Evolutionary conservation across 768 basidiomycete species (phyloP), one percentile per base, ranked within the genome.

Genomic region (Pulveroboletus sp.): DNA sequence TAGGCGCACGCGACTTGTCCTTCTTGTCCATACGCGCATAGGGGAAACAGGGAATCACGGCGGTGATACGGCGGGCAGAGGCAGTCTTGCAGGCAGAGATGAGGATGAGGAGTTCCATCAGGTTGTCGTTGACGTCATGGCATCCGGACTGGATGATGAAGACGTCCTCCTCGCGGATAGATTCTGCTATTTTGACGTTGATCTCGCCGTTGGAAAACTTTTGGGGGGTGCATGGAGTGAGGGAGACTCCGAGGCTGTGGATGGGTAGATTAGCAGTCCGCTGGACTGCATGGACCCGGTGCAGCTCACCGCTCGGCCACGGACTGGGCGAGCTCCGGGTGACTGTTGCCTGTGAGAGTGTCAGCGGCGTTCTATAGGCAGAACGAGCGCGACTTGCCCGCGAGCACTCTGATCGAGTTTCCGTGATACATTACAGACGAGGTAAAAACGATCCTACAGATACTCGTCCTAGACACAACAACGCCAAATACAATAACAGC

Each of bases 71-170:
- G 38, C 92, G 80, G 8, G 96, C 95, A 0, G 94, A 94, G 8
- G 94, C 90, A 5, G 91, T 96, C 71, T 91, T 95, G 78, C 95
- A 97, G 1, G 95, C 94, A 48, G 95, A 97, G 61, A 96, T 93
- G 73, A 99, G 85, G 66, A 99, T 91, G 67, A 98, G 88, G 55
- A 99, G 90, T 68, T 99, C 96, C 93, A 99, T 95, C 56, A 98
- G 76, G 69, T 92, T 86, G 72, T 96, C 94, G 69, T 96, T 95
- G 65, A 93, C 92, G 62, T 93, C 92, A 67, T 75, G 73, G 71
- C 82, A 89, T 26, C 87, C 86, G 13, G 89, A 86, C 73, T 99
- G 96, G 68, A 99, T 81, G 76, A 99, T 96, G 76, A 97, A 99
- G 23, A 97, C 93, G 69, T 99, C 96, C 71, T 93, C 93, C 70